These are phyloP conservation scores for Stemphylium beticola DNA, from an alignment of 2,329 filamentous ascomycete species.

Conservation along the genomic window DNA sequence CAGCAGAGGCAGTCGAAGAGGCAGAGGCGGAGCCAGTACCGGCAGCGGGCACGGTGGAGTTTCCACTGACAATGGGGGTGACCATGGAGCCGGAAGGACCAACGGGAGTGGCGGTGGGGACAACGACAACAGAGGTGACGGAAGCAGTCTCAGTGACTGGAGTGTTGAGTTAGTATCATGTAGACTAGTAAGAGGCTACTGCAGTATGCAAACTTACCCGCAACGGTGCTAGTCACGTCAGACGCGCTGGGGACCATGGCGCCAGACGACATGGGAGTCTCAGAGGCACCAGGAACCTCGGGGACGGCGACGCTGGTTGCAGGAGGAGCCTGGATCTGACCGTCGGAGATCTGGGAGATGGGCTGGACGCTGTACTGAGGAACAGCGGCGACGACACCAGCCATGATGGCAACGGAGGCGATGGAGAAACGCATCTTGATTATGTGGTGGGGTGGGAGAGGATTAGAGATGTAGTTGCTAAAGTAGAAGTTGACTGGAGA, in stretches of 20 bases:
- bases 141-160: slow-evolving; percentile 1
- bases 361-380: slow-evolving; percentile 35
- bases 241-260: neutral
- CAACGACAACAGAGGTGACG: slow-evolving; percentile 7
- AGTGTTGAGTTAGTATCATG: neutral
- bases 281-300: slow-evolving; percentile 8
- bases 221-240: no score
- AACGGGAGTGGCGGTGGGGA: slow-evolving; percentile 17
- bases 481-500: slow-evolving; percentile 10
- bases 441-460: slow-evolving; percentile 10
- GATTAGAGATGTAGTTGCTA: neutral
- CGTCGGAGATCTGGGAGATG: slow-evolving; percentile 48
- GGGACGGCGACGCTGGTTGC: slow-evolving; percentile 19
- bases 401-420: slow-evolving; percentile 35
- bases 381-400: slow-evolving; percentile 37
- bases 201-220: no score
- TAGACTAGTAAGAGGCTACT: neutral
- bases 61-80: slow-evolving; percentile 17
- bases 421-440: slow-evolving; percentile 44
- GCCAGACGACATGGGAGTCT: slow-evolving; percentile 1
- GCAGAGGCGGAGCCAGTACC: slow-evolving; percentile 7
- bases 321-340: slow-evolving; percentile 46
- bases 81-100: slow-evolving; percentile 7
- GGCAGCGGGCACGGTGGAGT: slow-evolving; percentile 10
- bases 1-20: neutral